A percentile compares a stretch with the other conserved stretches of the same genome.
These are phyloP conservation scores for Ogataea nonfermentans DNA, from an alignment of 805 yeast species.

Conservation along the genomic window DNA sequence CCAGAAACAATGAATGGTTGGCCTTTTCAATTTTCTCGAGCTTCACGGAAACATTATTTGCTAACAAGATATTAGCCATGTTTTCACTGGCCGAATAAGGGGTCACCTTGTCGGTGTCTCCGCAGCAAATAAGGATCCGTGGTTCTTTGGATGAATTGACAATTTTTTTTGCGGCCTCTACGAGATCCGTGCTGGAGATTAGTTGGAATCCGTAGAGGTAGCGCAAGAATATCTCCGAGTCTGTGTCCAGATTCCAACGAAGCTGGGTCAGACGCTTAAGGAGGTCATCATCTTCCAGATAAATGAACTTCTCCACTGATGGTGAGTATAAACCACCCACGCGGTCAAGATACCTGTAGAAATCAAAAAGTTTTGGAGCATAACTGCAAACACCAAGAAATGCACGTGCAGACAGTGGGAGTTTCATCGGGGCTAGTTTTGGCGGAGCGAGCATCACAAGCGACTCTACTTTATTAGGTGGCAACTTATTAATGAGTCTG, in stretches of 20 bases:
- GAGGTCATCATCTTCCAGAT: slow-evolving; percentile 29
- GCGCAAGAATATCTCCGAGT: slow-evolving; percentile 50
- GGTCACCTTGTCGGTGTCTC: slow-evolving; percentile 55
- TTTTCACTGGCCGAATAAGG: slow-evolving; percentile 38
- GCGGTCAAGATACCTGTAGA: slow-evolving; percentile 58
- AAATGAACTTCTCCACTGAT: slow-evolving; percentile 59
- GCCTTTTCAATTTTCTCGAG: slow-evolving; percentile 44
- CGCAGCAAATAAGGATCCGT: slow-evolving; percentile 58
- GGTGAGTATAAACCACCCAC: slow-evolving; percentile 57
- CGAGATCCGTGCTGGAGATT: slow-evolving; percentile 44
- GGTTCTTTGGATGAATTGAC: slow-evolving; percentile 33
- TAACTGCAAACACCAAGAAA: slow-evolving; percentile 36
- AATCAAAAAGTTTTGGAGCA: slow-evolving; percentile 49
- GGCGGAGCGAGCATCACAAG: slow-evolving; percentile 51
- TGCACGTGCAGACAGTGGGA: slow-evolving; percentile 19
- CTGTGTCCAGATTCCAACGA: slow-evolving; percentile 67
- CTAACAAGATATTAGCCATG: slow-evolving; percentile 30
- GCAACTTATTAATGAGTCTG: slow-evolving; percentile 40
- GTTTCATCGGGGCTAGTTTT: slow-evolving; percentile 14
- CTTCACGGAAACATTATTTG: slow-evolving; percentile 32
- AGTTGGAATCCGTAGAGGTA: slow-evolving; percentile 51
- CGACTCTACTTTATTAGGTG: slow-evolving; percentile 42
- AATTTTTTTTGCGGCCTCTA: slow-evolving; percentile 37
- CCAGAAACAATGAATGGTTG: slow-evolving; percentile 64
- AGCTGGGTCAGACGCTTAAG: slow-evolving; percentile 54